Percentiles rank a stretch among this genome's conserved stretches.
These are phyloP conservation scores for Russula lepida DNA, from an alignment of 768 basidiomycete species.

Conservation along the genomic window DNA sequence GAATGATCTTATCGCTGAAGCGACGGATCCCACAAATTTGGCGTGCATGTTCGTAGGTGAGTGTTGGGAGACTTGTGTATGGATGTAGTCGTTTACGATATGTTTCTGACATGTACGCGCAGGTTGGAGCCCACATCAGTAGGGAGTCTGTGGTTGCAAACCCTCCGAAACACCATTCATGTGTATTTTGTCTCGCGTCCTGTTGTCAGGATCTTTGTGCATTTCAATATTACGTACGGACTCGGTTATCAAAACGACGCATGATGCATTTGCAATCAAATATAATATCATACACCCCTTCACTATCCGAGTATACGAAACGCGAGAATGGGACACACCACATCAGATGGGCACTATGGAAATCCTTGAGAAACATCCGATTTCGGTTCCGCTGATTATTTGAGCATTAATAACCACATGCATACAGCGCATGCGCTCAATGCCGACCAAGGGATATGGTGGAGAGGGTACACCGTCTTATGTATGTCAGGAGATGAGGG, in stretches of 20 bases:
- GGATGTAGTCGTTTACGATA: neutral
- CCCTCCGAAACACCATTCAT: neutral
- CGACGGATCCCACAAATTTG: slow-evolving; percentile 68
- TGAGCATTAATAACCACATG: too few relatives aligned
- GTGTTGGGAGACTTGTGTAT: slow-evolving; percentile 21
- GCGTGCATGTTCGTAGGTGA: slow-evolving; percentile 70
- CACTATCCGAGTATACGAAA: too few relatives aligned
- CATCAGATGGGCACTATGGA: too few relatives aligned
- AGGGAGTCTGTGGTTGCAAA: neutral
- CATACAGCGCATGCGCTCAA: too few relatives aligned
- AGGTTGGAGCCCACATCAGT: slow-evolving; percentile 40
- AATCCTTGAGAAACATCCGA: too few relatives aligned
- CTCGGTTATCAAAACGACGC: neutral
- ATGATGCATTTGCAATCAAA: too few relatives aligned
- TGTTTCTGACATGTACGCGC: slow-evolving; percentile 2
- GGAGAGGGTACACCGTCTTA: too few relatives aligned
- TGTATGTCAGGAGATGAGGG: too few relatives aligned
- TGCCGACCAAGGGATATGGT: too few relatives aligned
- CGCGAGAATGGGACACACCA: too few relatives aligned
- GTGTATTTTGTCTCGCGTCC: neutral
- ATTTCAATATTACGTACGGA: neutral
- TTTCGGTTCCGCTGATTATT: too few relatives aligned
- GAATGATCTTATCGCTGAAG: slow-evolving; percentile 85
- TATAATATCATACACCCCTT: too few relatives aligned
- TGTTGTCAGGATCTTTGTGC: neutral